Evolutionary conservation across 208 protist species (phyloP), one percentile per base, ranked within the genome.

Genomic region (Trypanosoma scelopori): DNA sequence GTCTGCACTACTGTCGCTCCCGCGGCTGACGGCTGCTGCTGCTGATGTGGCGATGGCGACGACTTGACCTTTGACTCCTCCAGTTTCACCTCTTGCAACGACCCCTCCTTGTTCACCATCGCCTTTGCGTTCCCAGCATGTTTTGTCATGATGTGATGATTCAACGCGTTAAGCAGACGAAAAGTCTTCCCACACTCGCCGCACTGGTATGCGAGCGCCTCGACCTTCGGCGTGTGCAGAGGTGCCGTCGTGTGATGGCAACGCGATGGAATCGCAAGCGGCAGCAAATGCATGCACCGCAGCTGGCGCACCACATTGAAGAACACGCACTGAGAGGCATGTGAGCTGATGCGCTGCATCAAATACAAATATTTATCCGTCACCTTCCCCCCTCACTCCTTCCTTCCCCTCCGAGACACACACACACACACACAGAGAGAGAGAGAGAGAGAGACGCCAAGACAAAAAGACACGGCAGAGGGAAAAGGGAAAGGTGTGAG

Each of bases 61-160:
- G 58, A 41, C 45, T 65, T 71, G 58, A 53, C 22, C 42, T 68
- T 65, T 65, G 63, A 51, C 47, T 72, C 32, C 20, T 49, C 52
- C 20, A 57, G 53, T 37, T 50, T 58, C 0, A 91, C 75, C 51
- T 78, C 81, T 50, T 80, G 72, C 25, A 92, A 47, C 59, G 72
- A 78, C 6, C 89, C 89, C 23, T 84, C 82, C 41, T 59, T 76
- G 32, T 74, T 68, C 37, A 85, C 43, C 51, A 95, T 68, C 1
- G 85, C 80, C 65, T 81, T 89, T 0, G 89, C 89, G 4, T 80
- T 52, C 25, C 87, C 89, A 20, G 69, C 82, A 75, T 96, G 91
- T 20, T 84, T 85, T 11, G 91, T 93, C 69, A 91, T 77, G 46
- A 96, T 93, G 76, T 96, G 91, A 65, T 96, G 91, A 35, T 92